Conservation (phyloP, 192 early-diverging fungal genomes). For the Coemansia sp. region DNA sequence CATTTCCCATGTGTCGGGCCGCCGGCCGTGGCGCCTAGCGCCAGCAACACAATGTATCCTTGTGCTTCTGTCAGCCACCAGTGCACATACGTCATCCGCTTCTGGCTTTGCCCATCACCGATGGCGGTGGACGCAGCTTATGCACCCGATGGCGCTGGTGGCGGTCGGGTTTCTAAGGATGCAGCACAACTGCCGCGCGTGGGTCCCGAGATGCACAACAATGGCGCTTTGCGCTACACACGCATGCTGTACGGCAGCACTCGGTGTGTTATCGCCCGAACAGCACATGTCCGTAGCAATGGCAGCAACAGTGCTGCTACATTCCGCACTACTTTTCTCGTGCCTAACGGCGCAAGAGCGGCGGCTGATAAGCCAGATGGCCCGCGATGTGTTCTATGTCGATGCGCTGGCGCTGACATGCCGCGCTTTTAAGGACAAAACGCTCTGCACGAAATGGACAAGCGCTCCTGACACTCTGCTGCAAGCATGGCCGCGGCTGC, state of each 20-base stretch:
- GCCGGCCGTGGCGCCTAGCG: background rate
- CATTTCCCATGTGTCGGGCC: background rate
- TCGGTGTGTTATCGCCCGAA: background rate
- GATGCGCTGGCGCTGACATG: background rate
- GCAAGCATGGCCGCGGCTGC: background rate
- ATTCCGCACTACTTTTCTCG: background rate
- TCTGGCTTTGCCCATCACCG: background rate
- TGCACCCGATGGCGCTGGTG: background rate
- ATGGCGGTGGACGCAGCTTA: too few relatives aligned
- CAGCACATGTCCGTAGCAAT: background rate
- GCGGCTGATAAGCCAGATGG: background rate
- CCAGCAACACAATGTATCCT: background rate
- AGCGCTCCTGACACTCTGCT: background rate
- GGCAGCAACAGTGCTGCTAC: background rate
- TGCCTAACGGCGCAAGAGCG: background rate
- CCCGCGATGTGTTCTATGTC: background rate
- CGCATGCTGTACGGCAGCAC: background rate
- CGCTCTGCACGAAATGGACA: background rate
- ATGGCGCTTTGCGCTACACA: background rate
- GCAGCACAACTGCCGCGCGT: background rate
- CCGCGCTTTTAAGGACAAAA: background rate
- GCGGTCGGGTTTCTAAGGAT: background rate
- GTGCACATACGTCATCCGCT: background rate
- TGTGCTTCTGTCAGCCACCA: background rate
- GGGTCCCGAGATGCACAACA: slow-evolving; percentile 1